phyloP scores from a whole-genome alignment of 2,329 filamentous ascomycete species.

The Sphaerostilbella broomeana region DNA sequence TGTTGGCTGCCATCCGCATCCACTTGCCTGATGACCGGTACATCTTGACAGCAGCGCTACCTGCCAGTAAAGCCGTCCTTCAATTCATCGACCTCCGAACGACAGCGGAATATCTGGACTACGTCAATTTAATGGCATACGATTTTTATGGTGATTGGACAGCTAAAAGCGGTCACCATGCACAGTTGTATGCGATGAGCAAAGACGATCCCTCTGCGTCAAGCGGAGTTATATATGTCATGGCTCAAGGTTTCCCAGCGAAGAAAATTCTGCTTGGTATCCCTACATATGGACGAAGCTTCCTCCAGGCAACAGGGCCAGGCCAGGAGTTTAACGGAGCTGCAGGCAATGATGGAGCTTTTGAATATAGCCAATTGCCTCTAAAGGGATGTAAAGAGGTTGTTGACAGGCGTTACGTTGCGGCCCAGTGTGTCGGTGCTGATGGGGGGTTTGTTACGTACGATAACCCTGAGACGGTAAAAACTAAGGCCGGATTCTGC shows the following conservation, averaged over 20 bases:
- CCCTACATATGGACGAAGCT: constrained; percentile 69
- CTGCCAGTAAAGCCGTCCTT: constrained; percentile 59
- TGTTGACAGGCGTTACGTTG: constrained; percentile 59
- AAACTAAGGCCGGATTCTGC: constrained; percentile 67
- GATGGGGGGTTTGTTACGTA: constrained; percentile 76
- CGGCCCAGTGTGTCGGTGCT: constrained; percentile 64
- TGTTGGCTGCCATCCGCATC: constrained; percentile 60
- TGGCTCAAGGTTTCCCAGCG: constrained; percentile 58
- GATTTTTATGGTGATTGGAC: constrained; percentile 72
- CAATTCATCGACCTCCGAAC: constrained; percentile 60
- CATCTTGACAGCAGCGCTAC: constrained; percentile 65
- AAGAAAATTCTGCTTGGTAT: constrained; percentile 71
- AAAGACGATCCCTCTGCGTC: constrained; percentile 60
- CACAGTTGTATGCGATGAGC: constrained; percentile 61
- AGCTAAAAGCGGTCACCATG: constrained; percentile 62
- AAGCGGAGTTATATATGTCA: constrained; percentile 58
- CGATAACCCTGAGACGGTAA: constrained; percentile 70
- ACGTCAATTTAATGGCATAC: constrained; percentile 74
- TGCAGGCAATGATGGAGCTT: constrained; percentile 60
- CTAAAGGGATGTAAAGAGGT: constrained; percentile 54
- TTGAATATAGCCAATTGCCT: constrained; percentile 69
- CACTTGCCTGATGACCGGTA: constrained; percentile 63
- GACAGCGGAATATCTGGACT: constrained; percentile 61
- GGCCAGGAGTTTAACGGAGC: constrained; percentile 53
- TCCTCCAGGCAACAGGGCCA: constrained; percentile 57